These are phyloP conservation scores for Ambrosia artemisiifolia DNA, from an alignment of 129 eudicot genomes.

Conservation along the genomic window DNA sequence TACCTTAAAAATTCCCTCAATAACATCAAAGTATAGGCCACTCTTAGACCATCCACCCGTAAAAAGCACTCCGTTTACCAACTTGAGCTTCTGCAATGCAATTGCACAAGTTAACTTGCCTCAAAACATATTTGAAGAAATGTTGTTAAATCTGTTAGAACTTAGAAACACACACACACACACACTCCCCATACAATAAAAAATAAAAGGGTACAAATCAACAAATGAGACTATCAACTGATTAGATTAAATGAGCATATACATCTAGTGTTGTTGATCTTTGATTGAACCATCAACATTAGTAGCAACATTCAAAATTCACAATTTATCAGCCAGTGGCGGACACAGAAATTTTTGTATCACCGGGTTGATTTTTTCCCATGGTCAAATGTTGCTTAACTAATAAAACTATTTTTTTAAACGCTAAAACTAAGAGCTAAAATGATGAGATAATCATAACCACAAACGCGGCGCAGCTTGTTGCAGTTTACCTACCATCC, in stretches of 20 bases:
- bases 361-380: too few species aligned
- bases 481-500: too few species aligned
- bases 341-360: too few species aligned
- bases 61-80: conserved; percentile 89
- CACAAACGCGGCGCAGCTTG: too few species aligned
- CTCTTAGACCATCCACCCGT: conserved; percentile 90
- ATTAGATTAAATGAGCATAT: neutral
- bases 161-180: too few species aligned
- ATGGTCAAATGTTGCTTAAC: too few species aligned
- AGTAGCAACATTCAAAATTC: neutral
- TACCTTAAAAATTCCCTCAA: conserved; percentile 67
- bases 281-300: neutral
- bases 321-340: neutral
- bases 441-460: too few species aligned
- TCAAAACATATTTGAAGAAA: neutral
- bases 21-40: conserved; percentile 74
- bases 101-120: conserved; percentile 5
- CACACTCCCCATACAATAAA: neutral
- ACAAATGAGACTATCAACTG: neutral
- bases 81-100: conserved; percentile 67
- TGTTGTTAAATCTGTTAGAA: neutral
- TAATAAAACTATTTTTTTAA: too few species aligned
- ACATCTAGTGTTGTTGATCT: neutral
- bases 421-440: too few species aligned
- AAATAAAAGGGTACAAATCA: neutral